A percentile compares a stretch with the other conserved stretches of the same genome.
These are phyloP conservation scores for Cordyceps cicadae DNA, from an alignment of 2,329 filamentous ascomycete genomes.

Conservation along the genomic window DNA sequence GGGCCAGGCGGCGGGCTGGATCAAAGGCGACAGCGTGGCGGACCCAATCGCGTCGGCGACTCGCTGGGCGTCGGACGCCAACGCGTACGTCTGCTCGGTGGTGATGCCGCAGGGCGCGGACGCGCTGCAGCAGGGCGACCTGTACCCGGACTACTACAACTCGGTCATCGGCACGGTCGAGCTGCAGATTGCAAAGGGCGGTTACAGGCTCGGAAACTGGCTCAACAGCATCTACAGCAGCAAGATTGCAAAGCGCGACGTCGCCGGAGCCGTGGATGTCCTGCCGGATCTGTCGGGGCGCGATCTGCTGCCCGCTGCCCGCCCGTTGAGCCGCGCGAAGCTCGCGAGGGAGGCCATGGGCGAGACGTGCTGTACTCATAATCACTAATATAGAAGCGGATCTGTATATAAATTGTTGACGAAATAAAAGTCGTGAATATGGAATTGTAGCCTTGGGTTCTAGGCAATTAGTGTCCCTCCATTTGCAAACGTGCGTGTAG, in stretches of 20 bases:
- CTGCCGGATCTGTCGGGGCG: conserved; percentile 18
- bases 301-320: conserved; percentile 19
- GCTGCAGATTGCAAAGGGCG: conserved; percentile 37
- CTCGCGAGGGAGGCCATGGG: conserved; percentile 20
- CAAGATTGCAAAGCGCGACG: conserved; percentile 16
- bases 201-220: conserved; percentile 28
- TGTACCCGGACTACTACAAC: conserved; percentile 32
- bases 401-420: neutral
- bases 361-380: conserved; percentile 15
- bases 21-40: conserved; percentile 25
- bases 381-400: neutral
- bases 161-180: conserved; percentile 30
- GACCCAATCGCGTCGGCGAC: conserved; percentile 26
- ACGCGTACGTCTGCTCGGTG: conserved; percentile 34
- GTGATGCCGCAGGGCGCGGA: conserved; percentile 30
- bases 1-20: conserved; percentile 27
- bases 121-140: conserved; percentile 31
- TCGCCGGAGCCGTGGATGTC: neutral
- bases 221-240: conserved; percentile 20
- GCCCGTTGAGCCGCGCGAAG: conserved; percentile 20
- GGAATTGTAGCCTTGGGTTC: neutral
- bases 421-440: neutral
- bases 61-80: conserved; percentile 34
- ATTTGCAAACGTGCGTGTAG: neutral
- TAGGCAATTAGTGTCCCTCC: neutral